These are phyloP conservation scores for Skeletonema costatum DNA, from an alignment of 108 stramenopile species.

Conservation along the genomic window DNA sequence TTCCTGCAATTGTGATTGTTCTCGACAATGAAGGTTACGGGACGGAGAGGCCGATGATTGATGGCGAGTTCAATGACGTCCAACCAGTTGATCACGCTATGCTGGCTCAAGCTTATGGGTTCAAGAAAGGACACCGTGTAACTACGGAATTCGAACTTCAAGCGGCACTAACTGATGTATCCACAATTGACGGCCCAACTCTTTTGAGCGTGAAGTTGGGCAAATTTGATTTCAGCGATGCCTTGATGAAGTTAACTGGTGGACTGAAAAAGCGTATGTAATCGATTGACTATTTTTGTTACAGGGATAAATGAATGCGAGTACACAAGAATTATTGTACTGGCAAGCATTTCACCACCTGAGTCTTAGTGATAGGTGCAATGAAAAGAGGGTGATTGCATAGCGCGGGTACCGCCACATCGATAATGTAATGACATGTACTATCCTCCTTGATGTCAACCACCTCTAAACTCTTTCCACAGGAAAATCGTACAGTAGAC, in stretches of 20 bases:
- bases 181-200: background rate
- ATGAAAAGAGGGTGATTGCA: conserved; percentile 83
- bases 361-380: conserved; percentile 65
- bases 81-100: background rate
- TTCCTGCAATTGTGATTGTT: background rate
- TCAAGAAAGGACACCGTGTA: background rate
- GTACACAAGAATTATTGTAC: conserved; percentile 9
- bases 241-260: background rate
- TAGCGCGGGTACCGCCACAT: conserved; percentile 74
- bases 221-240: background rate
- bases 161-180: too few relatives aligned
- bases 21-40: background rate
- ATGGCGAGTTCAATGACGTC: background rate
- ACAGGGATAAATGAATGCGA: background rate
- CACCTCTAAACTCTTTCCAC: conserved; percentile 60
- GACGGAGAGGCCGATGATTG: background rate
- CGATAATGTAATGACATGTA: conserved; percentile 87
- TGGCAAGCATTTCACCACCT: conserved; percentile 85
- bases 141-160: background rate
- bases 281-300: background rate
- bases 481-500: conserved; percentile 76
- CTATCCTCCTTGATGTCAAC: conserved; percentile 79
- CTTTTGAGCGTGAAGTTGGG: background rate
- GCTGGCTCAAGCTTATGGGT: background rate
- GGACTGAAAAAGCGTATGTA: background rate